Evolutionary conservation across 371 early-diverging fungal genomes (phyloP), one percentile per base, ranked within the genome.

Genomic region (Mucor plumbeus): DNA sequence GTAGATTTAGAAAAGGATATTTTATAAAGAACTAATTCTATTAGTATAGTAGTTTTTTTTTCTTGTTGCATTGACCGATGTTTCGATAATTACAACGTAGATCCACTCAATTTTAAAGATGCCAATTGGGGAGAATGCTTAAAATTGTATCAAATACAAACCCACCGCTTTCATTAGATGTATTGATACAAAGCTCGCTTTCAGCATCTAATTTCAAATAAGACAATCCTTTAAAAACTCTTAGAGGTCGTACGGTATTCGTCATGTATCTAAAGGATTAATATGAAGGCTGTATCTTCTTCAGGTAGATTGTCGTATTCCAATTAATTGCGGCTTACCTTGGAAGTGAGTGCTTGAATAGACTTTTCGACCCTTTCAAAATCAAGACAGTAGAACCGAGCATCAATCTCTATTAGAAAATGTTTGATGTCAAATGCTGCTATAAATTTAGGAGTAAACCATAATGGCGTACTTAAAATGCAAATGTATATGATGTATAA

Each of bases 91-190:
- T 53, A 31, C 31, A 53, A 53, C 0, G 53, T 53, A 5, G 53
- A 53, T 53, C 53, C 53, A 13, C 26, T 53, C 31, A 53, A 13
- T 31, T 53, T 53, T 5, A 53, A 19, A 19, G 14, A 7, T 11
- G 39, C 17, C 40, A 14, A 8, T 10, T 31, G 1, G 59, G 26
- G 7, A 39, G 19, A 19, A 26, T 21, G 4, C 5, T 26, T 0
- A 59, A 17, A 7, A 64, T 26, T 6, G 17, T 34, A 43, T 64
- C 64, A 34, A 64, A 40, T n/a, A 53, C 64, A 64, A 64, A 56
- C 5, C 56, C 56, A 55, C 7, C 56, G 9, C 17, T 17, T 5
- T 39, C 31, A 1, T 39, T 5, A 11, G n/a, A 31, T 14, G 53
- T 53, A n/a, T 40, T 48, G 17, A 39, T 40, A 35, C 14, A 53